These are phyloP conservation scores for Rugonectria rugulosa DNA, from an alignment of 2,329 filamentous ascomycete species.

Conservation along the genomic window DNA sequence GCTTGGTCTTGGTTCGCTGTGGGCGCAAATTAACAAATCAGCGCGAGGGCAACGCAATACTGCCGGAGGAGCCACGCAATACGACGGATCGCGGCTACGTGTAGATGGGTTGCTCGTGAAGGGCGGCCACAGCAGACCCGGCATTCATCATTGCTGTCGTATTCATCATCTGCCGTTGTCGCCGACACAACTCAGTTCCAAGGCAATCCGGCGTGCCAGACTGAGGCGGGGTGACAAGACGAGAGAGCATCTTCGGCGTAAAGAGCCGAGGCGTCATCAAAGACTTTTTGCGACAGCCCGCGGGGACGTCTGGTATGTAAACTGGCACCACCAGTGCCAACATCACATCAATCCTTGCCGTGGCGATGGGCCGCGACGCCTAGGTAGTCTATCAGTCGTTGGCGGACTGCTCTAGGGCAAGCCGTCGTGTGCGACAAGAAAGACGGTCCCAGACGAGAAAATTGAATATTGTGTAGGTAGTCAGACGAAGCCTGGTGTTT, in stretches of 20 bases:
- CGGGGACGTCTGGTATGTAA: conserved; percentile 33
- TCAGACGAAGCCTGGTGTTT: neutral
- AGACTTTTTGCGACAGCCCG: conserved; percentile 18
- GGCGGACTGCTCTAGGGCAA: conserved; percentile 3
- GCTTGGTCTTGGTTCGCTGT: conserved; percentile 24
- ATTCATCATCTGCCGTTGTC: neutral
- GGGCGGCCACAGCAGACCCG: conserved; percentile 3
- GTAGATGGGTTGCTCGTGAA: neutral
- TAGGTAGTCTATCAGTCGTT: conserved; percentile 7
- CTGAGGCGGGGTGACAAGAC: conserved; percentile 16
- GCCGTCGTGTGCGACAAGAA: conserved; percentile 2
- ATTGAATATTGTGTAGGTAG: neutral
- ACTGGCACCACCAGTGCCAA: conserved; percentile 28
- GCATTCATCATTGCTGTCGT: conserved; percentile 12
- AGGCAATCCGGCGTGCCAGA: conserved; percentile 11
- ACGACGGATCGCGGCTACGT: conserved; percentile 3
- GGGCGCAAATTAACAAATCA: conserved; percentile 24
- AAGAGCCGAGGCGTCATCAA: conserved; percentile 6
- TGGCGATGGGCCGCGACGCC: conserved; percentile 10
- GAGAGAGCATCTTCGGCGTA: too few relatives aligned
- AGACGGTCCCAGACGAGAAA: neutral
- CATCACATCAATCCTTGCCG: conserved; percentile 11
- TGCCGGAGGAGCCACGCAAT: conserved; percentile 19
- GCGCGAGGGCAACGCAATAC: conserved; percentile 1
- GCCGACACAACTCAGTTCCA: neutral